Percentiles rank a stretch among this genome's conserved stretches.
Evolutionary conservation across 805 yeast genomes (phyloP).

Genomic region (Candida parachauliodes): DNA sequence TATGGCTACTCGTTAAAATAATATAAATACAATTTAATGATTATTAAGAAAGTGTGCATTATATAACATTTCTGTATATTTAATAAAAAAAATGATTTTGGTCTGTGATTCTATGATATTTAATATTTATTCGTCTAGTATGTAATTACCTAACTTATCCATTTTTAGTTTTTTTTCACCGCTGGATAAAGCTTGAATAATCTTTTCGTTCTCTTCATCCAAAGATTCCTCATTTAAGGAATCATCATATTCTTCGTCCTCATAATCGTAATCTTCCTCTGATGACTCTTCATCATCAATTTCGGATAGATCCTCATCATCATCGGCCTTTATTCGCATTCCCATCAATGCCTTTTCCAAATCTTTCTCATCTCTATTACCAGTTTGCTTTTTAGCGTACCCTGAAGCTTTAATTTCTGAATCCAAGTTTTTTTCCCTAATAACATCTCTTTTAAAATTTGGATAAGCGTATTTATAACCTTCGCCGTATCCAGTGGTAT

Average conservation of each 20-base stretch:
- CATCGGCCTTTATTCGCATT: conserved; percentile 48
- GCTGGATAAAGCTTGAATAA: conserved; percentile 62
- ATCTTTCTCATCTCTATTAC: conserved; percentile 48
- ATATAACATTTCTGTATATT: conserved; percentile 1
- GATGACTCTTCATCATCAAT: conserved; percentile 21
- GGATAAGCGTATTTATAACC: conserved; percentile 79
- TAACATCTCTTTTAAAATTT: conserved; percentile 69
- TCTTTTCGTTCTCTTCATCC: conserved; percentile 47
- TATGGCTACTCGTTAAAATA: conserved; percentile 87
- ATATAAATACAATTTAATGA: neutral
- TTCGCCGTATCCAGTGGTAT: conserved; percentile 76
- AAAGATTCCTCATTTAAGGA: conserved; percentile 29
- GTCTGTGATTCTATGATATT: too few species aligned
- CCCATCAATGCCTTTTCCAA: conserved; percentile 72
- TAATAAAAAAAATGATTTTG: conserved; percentile 1
- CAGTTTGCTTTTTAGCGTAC: conserved; percentile 39
- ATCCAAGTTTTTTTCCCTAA: conserved; percentile 68
- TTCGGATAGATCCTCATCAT: conserved; percentile 20
- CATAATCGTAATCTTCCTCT: conserved; percentile 27
- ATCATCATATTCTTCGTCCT: conserved; percentile 32
- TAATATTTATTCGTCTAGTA: conserved; percentile 52
- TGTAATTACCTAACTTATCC: conserved; percentile 82
- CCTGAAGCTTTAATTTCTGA: conserved; percentile 92
- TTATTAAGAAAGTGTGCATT: neutral
- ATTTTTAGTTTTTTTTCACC: conserved; percentile 67